Conservation (phyloP, 163 green algal species). For the Smithsoniella earleae region DNA sequence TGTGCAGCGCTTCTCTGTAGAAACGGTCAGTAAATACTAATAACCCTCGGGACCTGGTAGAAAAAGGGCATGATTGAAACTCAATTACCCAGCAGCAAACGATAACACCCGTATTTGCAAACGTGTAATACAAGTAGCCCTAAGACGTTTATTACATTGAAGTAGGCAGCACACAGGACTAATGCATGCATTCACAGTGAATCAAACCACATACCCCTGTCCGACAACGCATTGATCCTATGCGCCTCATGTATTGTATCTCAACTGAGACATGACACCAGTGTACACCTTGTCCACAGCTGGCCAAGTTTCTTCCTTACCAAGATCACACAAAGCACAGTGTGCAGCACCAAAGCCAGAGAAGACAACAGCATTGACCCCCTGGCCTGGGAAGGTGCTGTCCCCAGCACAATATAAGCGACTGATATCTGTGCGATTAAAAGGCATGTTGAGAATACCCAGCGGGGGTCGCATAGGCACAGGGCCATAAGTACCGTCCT, state of each 20-base stretch:
- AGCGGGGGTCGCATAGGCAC: slow-evolving; percentile 72
- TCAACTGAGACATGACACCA: not conserved
- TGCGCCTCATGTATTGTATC: slow-evolving; percentile 4
- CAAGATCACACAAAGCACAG: slow-evolving; percentile 65
- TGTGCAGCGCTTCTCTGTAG: too few species aligned
- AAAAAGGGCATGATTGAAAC: too few species aligned
- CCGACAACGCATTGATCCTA: too few species aligned
- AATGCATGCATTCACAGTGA: too few species aligned
- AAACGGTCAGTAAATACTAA: too few species aligned
- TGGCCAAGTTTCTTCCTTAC: slow-evolving; percentile 43
- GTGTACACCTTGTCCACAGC: slow-evolving; percentile 38
- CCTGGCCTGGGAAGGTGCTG: slow-evolving; percentile 84
- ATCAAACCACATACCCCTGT: too few species aligned
- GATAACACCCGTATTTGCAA: too few species aligned
- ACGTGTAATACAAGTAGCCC: too few species aligned
- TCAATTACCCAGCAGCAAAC: too few species aligned
- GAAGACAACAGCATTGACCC: slow-evolving; percentile 95
- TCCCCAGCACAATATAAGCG: slow-evolving; percentile 93
- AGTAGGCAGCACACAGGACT: too few species aligned
- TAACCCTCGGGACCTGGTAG: too few species aligned
- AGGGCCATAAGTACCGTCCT: slow-evolving; percentile 88
- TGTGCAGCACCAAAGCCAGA: slow-evolving; percentile 91
- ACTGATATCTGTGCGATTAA: slow-evolving; percentile 66
- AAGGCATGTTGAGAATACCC: slow-evolving; percentile 91
- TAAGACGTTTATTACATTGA: too few species aligned